A percentile compares a stretch with the other conserved stretches of the same genome.
Evolutionary conservation across 1,284 basidiomycete species (phyloP).

Genomic region (Veloporphyrellus conicus): DNA sequence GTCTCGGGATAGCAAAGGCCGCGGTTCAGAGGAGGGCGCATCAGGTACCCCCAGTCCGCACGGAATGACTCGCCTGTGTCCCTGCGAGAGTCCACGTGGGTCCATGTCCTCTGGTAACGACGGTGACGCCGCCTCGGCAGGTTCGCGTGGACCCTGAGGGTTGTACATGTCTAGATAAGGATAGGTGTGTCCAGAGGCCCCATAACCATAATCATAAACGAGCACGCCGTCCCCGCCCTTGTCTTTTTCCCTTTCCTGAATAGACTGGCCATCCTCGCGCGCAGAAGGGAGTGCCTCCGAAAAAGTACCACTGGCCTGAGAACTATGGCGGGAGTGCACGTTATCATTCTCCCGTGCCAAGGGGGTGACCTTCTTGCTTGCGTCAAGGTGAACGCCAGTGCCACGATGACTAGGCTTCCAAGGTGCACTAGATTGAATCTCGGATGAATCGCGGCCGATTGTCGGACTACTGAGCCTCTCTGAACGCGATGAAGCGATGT

Average conservation of each 20-base stretch:
- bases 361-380: neutral
- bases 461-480: conserved; percentile 8
- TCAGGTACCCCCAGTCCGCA: conserved; percentile 9
- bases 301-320: conserved; percentile 6
- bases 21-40: conserved; percentile 12
- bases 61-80: conserved; percentile 7
- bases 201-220: conserved; percentile 29
- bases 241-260: conserved; percentile 10
- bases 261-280: conserved; percentile 15
- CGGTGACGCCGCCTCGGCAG: conserved; percentile 4
- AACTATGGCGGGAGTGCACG: neutral
- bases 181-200: conserved; percentile 24
- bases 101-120: neutral
- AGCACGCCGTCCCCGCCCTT: neutral
- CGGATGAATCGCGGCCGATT: conserved; percentile 14
- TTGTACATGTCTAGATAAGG: conserved; percentile 34
- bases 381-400: conserved; percentile 7
- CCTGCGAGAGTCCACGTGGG: neutral
- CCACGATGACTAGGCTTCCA: conserved; percentile 20
- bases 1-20: conserved; percentile 10
- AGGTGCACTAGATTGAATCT: conserved; percentile 18
- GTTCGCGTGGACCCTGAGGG: conserved; percentile 9
- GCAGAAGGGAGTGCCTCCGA: conserved; percentile 5
- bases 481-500: conserved; percentile 4
- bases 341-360: conserved; percentile 17